Percentiles rank a stretch among this genome's conserved stretches.
Evolutionary conservation across 2,329 filamentous ascomycete species (phyloP).

Genomic region (Emergomyces pasteurianus): DNA sequence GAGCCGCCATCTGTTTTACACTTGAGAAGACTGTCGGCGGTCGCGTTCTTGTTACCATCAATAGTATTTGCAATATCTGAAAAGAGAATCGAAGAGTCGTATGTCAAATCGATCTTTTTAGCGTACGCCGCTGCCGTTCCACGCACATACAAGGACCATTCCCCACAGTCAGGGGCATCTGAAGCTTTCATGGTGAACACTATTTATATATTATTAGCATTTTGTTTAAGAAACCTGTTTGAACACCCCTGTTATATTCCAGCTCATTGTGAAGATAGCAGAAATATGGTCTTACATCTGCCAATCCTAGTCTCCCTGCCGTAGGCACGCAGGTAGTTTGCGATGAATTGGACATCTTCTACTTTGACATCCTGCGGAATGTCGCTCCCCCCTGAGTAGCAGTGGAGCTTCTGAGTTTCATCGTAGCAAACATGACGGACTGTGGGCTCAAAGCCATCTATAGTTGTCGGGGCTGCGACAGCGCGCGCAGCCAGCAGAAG

Average conservation of each 20-base stretch:
- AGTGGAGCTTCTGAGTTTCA: not conserved
- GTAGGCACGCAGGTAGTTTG: not conserved
- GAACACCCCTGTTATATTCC: not conserved
- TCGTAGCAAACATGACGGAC: not conserved
- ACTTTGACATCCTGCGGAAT: not conserved
- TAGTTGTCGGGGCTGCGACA: not conserved
- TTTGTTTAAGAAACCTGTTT: not conserved
- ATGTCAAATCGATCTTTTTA: slow-evolving; percentile 3
- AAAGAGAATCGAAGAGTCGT: slow-evolving; percentile 3
- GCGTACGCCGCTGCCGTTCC: not conserved
- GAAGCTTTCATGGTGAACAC: slow-evolving; percentile 1
- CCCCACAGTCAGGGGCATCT: slow-evolving; percentile 2
- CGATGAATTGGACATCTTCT: not conserved
- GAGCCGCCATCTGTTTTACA: slow-evolving; percentile 1
- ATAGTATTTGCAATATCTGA: slow-evolving; percentile 5
- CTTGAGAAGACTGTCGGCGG: not conserved
- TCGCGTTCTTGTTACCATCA: not conserved
- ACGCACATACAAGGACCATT: slow-evolving; percentile 1
- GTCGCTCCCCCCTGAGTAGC: not conserved
- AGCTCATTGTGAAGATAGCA: not conserved
- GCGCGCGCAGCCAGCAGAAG: not conserved
- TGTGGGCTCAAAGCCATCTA: not conserved
- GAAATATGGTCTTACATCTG: not conserved
- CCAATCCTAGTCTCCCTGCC: not conserved
- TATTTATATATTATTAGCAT: not conserved